Base-by-base conservation (phyloP, 2,329 filamentous ascomycete genomes). In the Phyllosticta capitalensis region DNA sequence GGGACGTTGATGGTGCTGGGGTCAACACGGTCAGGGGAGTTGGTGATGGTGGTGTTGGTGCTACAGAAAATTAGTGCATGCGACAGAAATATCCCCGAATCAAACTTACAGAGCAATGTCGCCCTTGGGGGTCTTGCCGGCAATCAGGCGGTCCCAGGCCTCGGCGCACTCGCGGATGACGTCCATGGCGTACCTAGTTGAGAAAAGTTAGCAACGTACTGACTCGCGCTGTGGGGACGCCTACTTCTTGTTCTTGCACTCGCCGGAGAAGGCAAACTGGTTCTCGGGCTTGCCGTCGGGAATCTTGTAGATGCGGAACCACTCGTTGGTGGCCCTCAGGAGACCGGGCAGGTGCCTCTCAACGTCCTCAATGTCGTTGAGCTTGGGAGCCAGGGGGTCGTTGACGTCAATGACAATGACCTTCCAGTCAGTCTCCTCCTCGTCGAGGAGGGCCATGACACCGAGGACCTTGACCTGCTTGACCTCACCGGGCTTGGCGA, bases 301-400 rank as follows among this genome's bases (percentile, higher is more conserved):
- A 79, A 99, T 99, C 85, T 99, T 99, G 88, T 99, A 99, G 85
- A 99, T 99, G 78, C 94, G 91, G 91, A 99, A 99, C 94, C 94
- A 99, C 83, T 99, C 94, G 75, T 99, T 99, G 74, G 92, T 97
- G 74, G 94, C 94, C 68, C 94, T 89, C 75, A 99, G 84, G 62
- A 99, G 90, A 69, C 94, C 94, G 63, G 94, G 94, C 61, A 99
- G 87, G 81, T 97, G 94, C 74, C 92, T 88, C 85, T 99, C 94
- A 68, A 99, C 94, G 74, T 99, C 94, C 84, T 97, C 94, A 65
- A 97, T 87, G 76, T 97, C 92, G 81, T 99, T 92, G 74, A 99
- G 88, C 85, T 96, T 96, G 72, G 89, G 79, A 60, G 94, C 94
- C 65, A 99, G 83, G 67, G 94, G 92, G 81, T 99, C 94, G 80